These are phyloP conservation scores for Onygenales sp. DNA, from an alignment of 2,329 filamentous ascomycete genomes.

Conservation along the genomic window DNA sequence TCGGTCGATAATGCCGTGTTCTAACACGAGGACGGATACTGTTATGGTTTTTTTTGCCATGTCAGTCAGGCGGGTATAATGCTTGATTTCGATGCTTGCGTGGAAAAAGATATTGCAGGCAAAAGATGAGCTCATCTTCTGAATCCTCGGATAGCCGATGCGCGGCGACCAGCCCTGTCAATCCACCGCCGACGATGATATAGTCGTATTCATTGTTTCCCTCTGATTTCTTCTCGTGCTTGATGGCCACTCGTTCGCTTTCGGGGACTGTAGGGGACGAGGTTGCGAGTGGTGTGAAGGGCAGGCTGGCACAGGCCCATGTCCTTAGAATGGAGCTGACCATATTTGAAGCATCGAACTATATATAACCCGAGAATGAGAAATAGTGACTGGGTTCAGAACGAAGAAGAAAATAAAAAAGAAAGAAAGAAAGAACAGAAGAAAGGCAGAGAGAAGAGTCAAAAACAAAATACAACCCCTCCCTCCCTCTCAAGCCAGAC, in stretches of 20 bases:
- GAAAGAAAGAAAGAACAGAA: neutral
- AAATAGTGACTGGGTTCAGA: neutral
- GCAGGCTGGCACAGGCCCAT: neutral
- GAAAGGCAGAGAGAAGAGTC: neutral
- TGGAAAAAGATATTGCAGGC: neutral
- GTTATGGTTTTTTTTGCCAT: neutral
- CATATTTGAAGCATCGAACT: constrained; percentile 1
- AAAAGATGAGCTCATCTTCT: neutral
- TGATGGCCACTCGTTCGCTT: neutral
- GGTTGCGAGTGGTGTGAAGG: constrained; percentile 1
- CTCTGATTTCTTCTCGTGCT: neutral
- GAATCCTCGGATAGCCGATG: constrained; percentile 5
- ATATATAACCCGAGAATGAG: neutral
- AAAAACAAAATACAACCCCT: no score
- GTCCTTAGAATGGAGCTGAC: neutral
- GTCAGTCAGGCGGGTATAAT: neutral
- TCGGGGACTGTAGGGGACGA: neutral
- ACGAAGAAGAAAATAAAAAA: neutral
- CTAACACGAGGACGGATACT: constrained; percentile 13
- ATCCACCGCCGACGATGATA: constrained; percentile 7
- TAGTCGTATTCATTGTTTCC: constrained; percentile 3
- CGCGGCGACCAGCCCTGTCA: constrained; percentile 5
- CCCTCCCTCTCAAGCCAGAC: no score
- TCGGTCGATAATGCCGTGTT: constrained; percentile 13
- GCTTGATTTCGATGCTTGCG: neutral